phyloP scores from a whole-genome alignment of 2,329 filamentous ascomycete species.

The Trichoderma harzianum region DNA sequence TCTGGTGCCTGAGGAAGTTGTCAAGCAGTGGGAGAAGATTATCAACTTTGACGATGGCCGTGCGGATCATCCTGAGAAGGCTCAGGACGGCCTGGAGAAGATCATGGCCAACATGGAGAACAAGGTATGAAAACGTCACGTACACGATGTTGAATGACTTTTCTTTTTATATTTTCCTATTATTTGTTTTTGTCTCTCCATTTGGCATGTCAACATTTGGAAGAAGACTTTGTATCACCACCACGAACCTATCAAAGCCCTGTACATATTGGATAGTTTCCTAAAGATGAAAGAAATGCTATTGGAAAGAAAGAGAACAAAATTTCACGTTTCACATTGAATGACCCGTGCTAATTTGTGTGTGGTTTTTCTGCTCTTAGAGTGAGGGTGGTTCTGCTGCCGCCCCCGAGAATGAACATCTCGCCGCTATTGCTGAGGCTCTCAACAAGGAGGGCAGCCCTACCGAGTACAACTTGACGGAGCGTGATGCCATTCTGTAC shows the following conservation, averaged over 20 bases:
- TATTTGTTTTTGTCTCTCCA: background rate
- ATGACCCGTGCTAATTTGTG: slow-evolving; percentile 24
- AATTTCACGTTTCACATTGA: background rate
- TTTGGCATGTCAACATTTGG: background rate
- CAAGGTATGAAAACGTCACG: slow-evolving; percentile 14
- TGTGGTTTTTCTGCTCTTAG: slow-evolving; percentile 20
- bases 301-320: background rate
- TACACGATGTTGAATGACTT: background rate
- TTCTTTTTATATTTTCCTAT: background rate
- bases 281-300: slow-evolving; percentile 13
- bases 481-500: slow-evolving; percentile 90
- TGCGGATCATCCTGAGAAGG: slow-evolving; percentile 79
- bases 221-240: slow-evolving; percentile 4
- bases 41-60: slow-evolving; percentile 83
- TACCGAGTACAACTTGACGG: slow-evolving; percentile 77
- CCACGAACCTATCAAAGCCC: background rate
- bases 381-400: slow-evolving; percentile 17
- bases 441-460: slow-evolving; percentile 67
- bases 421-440: slow-evolving; percentile 72
- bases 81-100: slow-evolving; percentile 73
- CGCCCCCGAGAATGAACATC: slow-evolving; percentile 53
- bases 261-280: slow-evolving; percentile 19
- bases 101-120: slow-evolving; percentile 76
- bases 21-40: slow-evolving; percentile 73
- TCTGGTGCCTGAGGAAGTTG: slow-evolving; percentile 80